A percentile compares a stretch with the other conserved stretches of the same genome.
Evolutionary conservation across 2,329 filamentous ascomycete genomes (phyloP).

Genomic region (Ophiosphaerella korrae): DNA sequence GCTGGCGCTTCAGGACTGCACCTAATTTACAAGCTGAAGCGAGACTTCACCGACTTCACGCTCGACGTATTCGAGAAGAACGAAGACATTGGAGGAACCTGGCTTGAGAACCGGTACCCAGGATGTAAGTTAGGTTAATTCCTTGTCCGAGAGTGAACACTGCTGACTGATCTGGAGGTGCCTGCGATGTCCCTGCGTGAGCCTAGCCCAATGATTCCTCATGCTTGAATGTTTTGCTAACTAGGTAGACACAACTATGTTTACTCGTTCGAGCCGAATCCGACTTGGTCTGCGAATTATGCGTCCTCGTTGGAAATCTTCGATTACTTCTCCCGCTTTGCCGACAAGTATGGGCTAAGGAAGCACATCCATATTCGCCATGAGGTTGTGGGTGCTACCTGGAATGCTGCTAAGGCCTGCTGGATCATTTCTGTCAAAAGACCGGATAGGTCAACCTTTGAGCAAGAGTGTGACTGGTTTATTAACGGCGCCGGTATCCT

Average conservation of each 20-base stretch:
- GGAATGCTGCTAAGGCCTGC: slow-evolving; percentile 44
- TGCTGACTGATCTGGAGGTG: slow-evolving; percentile 32
- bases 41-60: slow-evolving; percentile 51
- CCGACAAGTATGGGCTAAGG: slow-evolving; percentile 46
- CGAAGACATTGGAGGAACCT: slow-evolving; percentile 55
- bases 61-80: slow-evolving; percentile 57
- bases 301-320: slow-evolving; percentile 51
- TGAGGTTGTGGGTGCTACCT: slow-evolving; percentile 42
- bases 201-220: too few species aligned
- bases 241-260: slow-evolving; percentile 54
- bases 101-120: slow-evolving; percentile 58
- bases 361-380: slow-evolving; percentile 45
- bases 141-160: too few species aligned
- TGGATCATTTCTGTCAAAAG: slow-evolving; percentile 26
- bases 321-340: slow-evolving; percentile 50
- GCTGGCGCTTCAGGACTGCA: slow-evolving; percentile 56
- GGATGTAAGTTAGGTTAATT: slow-evolving; percentile 30
- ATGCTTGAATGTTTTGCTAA: too few species aligned
- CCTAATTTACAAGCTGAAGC: slow-evolving; percentile 56
- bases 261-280: slow-evolving; percentile 56
- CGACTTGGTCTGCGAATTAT: slow-evolving; percentile 52
- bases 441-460: slow-evolving; percentile 9
- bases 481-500: slow-evolving; percentile 57
- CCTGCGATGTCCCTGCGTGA: slow-evolving; percentile 52
- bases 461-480: slow-evolving; percentile 55